Conservation (phyloP, 495 filamentous ascomycete species). For the Xylaria grammica region DNA sequence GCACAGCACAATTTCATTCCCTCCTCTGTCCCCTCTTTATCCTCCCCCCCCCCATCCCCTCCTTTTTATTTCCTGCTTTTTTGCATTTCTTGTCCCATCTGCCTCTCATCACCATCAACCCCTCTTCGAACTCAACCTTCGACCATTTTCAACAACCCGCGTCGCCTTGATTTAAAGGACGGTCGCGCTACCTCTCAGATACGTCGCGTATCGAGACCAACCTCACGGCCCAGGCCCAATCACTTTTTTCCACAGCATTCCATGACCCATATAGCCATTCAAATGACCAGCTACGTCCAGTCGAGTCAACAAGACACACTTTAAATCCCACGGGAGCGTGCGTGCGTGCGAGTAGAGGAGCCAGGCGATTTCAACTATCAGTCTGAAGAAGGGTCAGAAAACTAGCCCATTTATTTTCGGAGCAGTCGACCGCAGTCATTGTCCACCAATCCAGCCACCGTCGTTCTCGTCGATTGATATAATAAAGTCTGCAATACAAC, state of each 20-base stretch:
- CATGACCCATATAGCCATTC: slow-evolving; percentile 59
- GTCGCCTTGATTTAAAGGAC: slow-evolving; percentile 41
- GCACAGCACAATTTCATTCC: slow-evolving; percentile 44
- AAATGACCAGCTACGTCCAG: slow-evolving; percentile 61
- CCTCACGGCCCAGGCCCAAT: slow-evolving; percentile 39
- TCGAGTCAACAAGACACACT: slow-evolving; percentile 61
- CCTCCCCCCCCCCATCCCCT: slow-evolving; percentile 45
- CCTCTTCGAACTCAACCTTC: slow-evolving; percentile 47
- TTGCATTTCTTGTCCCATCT: slow-evolving; percentile 43
- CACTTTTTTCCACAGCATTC: slow-evolving; percentile 39
- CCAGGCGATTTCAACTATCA: slow-evolving; percentile 59
- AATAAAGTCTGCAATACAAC: slow-evolving; percentile 11
- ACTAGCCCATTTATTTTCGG: slow-evolving; percentile 30
- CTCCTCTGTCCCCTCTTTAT: slow-evolving; percentile 47
- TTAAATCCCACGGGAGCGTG: slow-evolving; percentile 64
- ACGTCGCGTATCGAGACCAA: slow-evolving; percentile 44
- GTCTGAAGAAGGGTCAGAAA: slow-evolving; percentile 49
- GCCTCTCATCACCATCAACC: slow-evolving; percentile 56
- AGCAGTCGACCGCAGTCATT: slow-evolving; percentile 38
- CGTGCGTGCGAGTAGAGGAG: slow-evolving; percentile 56
- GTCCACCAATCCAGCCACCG: slow-evolving; percentile 23
- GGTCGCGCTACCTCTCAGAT: slow-evolving; percentile 59
- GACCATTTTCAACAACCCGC: slow-evolving; percentile 36
- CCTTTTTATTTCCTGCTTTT: slow-evolving; percentile 43
- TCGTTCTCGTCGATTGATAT: slow-evolving; percentile 32